phyloP scores from a whole-genome alignment of 768 basidiomycete genomes.

The Sporobolomyces pararoseus region DNA sequence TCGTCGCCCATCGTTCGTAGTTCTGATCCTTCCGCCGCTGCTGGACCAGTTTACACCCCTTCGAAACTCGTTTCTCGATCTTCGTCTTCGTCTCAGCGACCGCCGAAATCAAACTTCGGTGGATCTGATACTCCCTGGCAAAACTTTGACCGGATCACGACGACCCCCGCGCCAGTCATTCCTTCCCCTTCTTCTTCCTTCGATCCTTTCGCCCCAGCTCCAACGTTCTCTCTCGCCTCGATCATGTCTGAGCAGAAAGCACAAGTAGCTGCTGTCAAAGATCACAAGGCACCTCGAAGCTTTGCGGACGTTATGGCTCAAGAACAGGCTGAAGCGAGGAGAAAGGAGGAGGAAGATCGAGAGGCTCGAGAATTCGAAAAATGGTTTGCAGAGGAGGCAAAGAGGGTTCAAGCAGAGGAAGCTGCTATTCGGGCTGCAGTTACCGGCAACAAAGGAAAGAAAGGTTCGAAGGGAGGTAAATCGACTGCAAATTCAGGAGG shows the following conservation, averaged over 20 bases:
- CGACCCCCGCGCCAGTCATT: slow-evolving; percentile 3
- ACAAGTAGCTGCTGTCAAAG: slow-evolving; percentile 34
- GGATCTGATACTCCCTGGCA: slow-evolving; percentile 41
- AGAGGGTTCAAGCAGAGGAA: slow-evolving; percentile 30
- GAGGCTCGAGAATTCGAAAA: slow-evolving; percentile 39
- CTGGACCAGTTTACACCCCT: slow-evolving; percentile 42
- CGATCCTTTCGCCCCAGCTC: slow-evolving; percentile 24
- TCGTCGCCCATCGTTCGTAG: neutral
- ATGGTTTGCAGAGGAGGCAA: slow-evolving; percentile 44
- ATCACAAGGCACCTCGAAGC: slow-evolving; percentile 25
- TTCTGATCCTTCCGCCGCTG: slow-evolving; percentile 12
- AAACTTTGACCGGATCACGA: slow-evolving; percentile 35
- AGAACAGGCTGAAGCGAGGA: slow-evolving; percentile 31
- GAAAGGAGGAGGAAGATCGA: slow-evolving; percentile 18
- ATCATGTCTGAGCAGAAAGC: slow-evolving; percentile 42
- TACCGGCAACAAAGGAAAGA: slow-evolving; percentile 10
- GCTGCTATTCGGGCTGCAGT: neutral
- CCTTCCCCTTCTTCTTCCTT: slow-evolving; percentile 15
- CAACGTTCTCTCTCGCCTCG: slow-evolving; percentile 35
- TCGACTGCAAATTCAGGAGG: neutral
- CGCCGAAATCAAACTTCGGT: slow-evolving; percentile 21
- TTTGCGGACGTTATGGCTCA: slow-evolving; percentile 45
- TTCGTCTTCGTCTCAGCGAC: slow-evolving; percentile 5
- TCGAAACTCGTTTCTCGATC: slow-evolving; percentile 7
- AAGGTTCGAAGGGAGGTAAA: neutral